Conservation (phyloP, 345 rosid genomes). For the Pistacia vera region DNA sequence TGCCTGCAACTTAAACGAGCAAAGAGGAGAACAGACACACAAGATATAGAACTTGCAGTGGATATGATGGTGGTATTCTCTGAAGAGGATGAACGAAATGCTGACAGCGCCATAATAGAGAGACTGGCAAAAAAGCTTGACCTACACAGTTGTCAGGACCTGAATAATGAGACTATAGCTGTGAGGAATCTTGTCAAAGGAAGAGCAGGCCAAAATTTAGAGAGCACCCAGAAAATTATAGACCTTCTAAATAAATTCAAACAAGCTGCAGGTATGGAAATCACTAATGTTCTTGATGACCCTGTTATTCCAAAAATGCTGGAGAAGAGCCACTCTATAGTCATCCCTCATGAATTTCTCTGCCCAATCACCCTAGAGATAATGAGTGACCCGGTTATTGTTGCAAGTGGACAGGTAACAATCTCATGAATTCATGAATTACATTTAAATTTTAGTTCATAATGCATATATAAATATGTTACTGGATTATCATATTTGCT, state of each 20-base stretch:
- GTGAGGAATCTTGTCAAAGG: conserved; percentile 47
- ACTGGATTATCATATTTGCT: background rate
- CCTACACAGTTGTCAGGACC: conserved; percentile 50
- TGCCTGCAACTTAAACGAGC: conserved; percentile 52
- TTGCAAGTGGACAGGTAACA: conserved; percentile 79
- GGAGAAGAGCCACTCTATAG: conserved; percentile 42
- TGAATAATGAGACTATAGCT: conserved; percentile 61
- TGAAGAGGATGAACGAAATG: conserved; percentile 55
- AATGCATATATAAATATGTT: no score
- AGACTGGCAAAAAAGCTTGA: conserved; percentile 79
- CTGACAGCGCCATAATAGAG: conserved; percentile 69
- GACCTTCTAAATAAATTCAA: conserved; percentile 72
- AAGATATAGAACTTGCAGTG: conserved; percentile 81
- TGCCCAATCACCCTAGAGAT: conserved; percentile 83
- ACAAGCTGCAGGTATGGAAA: conserved; percentile 56
- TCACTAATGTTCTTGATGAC: conserved; percentile 38
- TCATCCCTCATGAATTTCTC: conserved; percentile 76
- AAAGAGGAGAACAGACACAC: conserved; percentile 71
- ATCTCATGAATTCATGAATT: background rate
- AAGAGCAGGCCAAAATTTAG: conserved; percentile 38
- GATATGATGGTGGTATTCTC: conserved; percentile 78
- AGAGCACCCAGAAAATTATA: conserved; percentile 52
- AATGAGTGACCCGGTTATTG: conserved; percentile 78
- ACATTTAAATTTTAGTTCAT: no score
- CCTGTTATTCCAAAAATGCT: conserved; percentile 36